Percentiles rank a stretch among this genome's conserved stretches.
phyloP scores from a whole-genome alignment of 257 asterid genomes.

The Penstemon newberryi region DNA sequence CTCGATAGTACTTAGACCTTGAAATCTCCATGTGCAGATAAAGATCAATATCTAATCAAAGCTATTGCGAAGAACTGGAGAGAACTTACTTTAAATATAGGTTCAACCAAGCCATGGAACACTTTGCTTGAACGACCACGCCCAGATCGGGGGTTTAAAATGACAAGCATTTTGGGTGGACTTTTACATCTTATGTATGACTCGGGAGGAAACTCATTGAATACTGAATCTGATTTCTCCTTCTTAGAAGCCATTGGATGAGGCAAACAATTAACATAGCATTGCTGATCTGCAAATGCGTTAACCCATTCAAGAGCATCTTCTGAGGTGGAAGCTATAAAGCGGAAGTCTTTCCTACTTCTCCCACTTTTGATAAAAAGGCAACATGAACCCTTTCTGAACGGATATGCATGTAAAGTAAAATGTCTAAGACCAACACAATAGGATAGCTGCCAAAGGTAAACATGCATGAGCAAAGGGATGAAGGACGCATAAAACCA shows the following conservation, averaged over 20 bases:
- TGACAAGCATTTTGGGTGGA: constrained; percentile 92
- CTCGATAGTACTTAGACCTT: background rate
- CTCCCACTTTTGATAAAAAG: constrained; percentile 65
- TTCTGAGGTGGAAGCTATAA: constrained; percentile 74
- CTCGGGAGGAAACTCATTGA: constrained; percentile 79
- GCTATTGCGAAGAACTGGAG: constrained; percentile 4
- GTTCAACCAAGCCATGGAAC: constrained; percentile 80
- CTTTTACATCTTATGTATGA: constrained; percentile 78
- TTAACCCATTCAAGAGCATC: constrained; percentile 95
- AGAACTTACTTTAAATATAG: constrained; percentile 78
- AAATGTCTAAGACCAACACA: constrained; percentile 88
- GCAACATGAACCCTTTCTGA: constrained; percentile 54
- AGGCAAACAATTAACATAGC: constrained; percentile 85
- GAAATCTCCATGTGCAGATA: background rate
- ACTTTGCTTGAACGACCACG: constrained; percentile 96
- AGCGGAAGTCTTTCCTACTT: constrained; percentile 74
- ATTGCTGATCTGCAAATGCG: constrained; percentile 96
- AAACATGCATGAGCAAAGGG: constrained; percentile 24
- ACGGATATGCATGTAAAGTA: constrained; percentile 89
- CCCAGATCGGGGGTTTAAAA: constrained; percentile 95
- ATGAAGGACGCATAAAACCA: constrained; percentile 26
- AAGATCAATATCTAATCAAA: background rate
- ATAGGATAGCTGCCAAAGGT: constrained; percentile 73
- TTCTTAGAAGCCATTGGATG: constrained; percentile 89
- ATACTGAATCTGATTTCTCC: constrained; percentile 55